These are phyloP conservation scores for Lagenaria siceraria DNA, from an alignment of 306 rosid species.

Conservation along the genomic window DNA sequence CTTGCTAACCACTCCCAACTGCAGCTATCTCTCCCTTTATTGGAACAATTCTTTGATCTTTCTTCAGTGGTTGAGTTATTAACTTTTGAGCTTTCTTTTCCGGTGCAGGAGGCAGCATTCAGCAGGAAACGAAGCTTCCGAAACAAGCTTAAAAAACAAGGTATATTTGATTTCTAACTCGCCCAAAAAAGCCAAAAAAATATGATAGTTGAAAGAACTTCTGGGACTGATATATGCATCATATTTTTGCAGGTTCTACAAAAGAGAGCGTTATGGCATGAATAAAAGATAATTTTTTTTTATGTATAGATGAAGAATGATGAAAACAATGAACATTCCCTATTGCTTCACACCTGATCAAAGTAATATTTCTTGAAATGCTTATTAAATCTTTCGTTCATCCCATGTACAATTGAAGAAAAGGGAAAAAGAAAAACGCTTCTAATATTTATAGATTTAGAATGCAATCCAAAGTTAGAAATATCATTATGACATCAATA, in stretches of 20 bases:
- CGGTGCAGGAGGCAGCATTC: slow-evolving; percentile 71
- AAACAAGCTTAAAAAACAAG: slow-evolving; percentile 70
- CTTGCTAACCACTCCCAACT: neutral
- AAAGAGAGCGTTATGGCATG: slow-evolving; percentile 5
- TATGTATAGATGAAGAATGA: slow-evolving; percentile 1
- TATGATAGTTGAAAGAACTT: neutral
- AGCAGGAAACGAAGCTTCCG: slow-evolving; percentile 96
- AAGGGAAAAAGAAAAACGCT: neutral
- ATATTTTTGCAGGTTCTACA: neutral
- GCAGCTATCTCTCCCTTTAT: neutral
- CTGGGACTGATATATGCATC: neutral
- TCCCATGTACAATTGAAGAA: neutral
- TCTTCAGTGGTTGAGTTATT: neutral
- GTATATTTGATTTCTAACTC: slow-evolving; percentile 10
- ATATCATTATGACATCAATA: neutral
- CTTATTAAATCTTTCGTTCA: neutral
- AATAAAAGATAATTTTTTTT: neutral
- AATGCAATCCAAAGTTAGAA: neutral
- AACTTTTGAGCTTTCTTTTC: slow-evolving; percentile 8
- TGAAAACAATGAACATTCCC: neutral
- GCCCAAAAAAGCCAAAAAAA: neutral
- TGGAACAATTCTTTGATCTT: neutral
- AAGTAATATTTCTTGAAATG: neutral
- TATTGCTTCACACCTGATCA: neutral
- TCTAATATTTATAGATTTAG: neutral